Conservation (phyloP, 768 basidiomycete species). For the Boletus rex-veris region DNA sequence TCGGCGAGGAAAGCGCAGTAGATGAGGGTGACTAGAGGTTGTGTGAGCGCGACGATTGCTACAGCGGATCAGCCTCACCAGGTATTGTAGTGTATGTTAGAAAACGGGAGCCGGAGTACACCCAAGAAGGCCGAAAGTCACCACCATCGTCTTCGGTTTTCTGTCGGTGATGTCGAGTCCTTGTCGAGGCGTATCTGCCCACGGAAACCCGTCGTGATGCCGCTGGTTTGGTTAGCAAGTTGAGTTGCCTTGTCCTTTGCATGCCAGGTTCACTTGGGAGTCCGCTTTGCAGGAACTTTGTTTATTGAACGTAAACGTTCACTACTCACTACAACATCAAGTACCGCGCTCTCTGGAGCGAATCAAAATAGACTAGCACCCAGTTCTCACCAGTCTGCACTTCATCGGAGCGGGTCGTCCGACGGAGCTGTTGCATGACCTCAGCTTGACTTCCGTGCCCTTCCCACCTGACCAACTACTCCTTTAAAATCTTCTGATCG, state of each 20-base stretch:
- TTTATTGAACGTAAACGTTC: too few relatives aligned
- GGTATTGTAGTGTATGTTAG: constrained; percentile 56
- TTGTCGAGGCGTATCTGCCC: constrained; percentile 16
- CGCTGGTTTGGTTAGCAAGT: not conserved
- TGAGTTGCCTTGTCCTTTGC: constrained; percentile 8
- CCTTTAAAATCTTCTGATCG: not conserved
- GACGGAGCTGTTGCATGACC: too few relatives aligned
- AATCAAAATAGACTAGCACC: too few relatives aligned
- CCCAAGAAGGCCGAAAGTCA: constrained; percentile 62
- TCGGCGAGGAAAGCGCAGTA: constrained; percentile 64
- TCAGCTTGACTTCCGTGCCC: too few relatives aligned
- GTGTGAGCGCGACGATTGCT: not conserved
- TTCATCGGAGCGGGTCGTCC: too few relatives aligned
- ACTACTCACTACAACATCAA: too few relatives aligned
- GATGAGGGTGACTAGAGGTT: constrained; percentile 42
- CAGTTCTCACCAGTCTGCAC: too few relatives aligned
- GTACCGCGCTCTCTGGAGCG: too few relatives aligned
- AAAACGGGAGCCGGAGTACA: constrained; percentile 49
- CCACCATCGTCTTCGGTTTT: constrained; percentile 15
- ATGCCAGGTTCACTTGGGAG: not conserved
- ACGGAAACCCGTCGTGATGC: not conserved
- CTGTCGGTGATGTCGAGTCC: constrained; percentile 5
- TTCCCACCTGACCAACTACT: not conserved
- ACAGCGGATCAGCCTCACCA: constrained; percentile 33
- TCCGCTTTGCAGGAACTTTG: not conserved